Conservation (phyloP, 176 grass and related monocot species). For the Rhynchospora tenuis region DNA sequence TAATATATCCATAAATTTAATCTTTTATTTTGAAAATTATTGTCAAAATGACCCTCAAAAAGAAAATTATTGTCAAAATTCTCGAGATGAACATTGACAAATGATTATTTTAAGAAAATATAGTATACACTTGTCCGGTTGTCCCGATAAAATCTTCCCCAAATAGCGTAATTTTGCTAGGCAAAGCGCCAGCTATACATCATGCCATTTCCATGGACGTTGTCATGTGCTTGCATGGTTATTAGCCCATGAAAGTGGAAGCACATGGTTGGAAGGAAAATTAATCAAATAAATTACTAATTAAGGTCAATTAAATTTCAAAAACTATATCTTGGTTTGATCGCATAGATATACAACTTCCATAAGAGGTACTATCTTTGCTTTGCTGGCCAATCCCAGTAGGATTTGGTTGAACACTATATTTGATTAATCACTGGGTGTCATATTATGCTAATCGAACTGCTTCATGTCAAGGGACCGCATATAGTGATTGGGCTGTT, state of each 20-base stretch:
- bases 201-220: neutral
- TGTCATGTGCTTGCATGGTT: slow-evolving; percentile 22
- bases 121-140: neutral
- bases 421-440: neutral
- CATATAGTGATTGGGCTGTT: neutral
- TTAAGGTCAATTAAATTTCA: neutral
- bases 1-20: too few relatives aligned
- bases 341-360: neutral
- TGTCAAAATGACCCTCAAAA: too few relatives aligned
- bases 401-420: neutral
- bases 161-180: slow-evolving; percentile 7
- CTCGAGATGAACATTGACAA: too few relatives aligned
- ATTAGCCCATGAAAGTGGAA: neutral
- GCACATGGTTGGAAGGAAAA: neutral
- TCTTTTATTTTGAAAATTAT: too few relatives aligned
- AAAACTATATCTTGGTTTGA: neutral
- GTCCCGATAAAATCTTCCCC: neutral
- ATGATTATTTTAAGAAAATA: neutral
- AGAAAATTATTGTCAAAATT: too few relatives aligned
- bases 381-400: neutral
- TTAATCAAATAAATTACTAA: neutral
- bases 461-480: neutral
- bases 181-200: neutral
- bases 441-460: slow-evolving; percentile 3
- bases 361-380: neutral